Base-by-base conservation (phyloP, 352 stramenopile genomes). In the Globisporangium abappressorium region DNA sequence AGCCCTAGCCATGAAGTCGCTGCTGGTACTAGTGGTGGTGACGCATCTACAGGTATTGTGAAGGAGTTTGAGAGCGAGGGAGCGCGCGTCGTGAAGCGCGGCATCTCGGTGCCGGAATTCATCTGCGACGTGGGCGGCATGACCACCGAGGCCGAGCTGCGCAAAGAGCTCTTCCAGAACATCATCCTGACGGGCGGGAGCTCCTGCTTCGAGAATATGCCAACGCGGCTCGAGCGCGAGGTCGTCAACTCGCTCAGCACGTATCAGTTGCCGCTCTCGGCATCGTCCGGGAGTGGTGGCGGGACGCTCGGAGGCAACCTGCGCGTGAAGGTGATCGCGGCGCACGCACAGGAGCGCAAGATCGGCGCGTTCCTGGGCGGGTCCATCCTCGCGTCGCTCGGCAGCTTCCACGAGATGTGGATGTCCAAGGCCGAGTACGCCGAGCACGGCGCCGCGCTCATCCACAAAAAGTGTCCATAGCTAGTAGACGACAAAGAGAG, bases 341-440 rank as follows among this genome's bases (percentile, higher is more conserved):
- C 85, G 9, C 84, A 90, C 60, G 60, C 73, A 1, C 78, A 87
- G 34, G 85, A 95, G 65, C 82, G 87, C 43, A 85, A 80, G 34
- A 75, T 93, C 57, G 83, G 85, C 20, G 75, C 83, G 34, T 95
- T 92, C 30, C 66, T 99, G 24, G 98, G 98, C 59, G 98, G 97
- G 7, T 99, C 96, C 54, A 99, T 99, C 79, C 72, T 99, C 28
- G 96, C 87, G 15, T 99, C 94, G 38, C 83, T 99, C 56, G 96
- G 95, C 15, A 99, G 92, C 43, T 99, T 99, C 82, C 93, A 99
- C 73, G 94, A 99, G 69, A 99, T 99, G 97, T 99, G 97, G 97
- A 97, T 99, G 71, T 98, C 95, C 41, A 99, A 98, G 78, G 85
- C 87, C n/a, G 98, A 99, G 81, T 99, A 99, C 70, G 97, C 98